A percentile compares a stretch with the other conserved stretches of the same genome.
phyloP scores from a whole-genome alignment of 495 filamentous ascomycete genomes.

The Penicillium cosmopolitanum region DNA sequence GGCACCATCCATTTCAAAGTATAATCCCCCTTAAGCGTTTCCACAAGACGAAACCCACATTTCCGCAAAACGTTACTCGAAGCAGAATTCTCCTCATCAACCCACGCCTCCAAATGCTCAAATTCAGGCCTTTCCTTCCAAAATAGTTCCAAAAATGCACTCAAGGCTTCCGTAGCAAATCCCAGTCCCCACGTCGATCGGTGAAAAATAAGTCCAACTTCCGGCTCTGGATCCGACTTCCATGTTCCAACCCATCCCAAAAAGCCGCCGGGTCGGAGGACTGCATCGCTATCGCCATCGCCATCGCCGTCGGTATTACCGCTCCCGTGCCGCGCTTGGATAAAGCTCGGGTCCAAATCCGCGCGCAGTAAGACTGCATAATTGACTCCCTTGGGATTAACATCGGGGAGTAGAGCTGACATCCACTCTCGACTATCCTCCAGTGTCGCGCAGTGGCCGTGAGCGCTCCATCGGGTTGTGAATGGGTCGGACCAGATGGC shows the following conservation, averaged over 20 bases:
- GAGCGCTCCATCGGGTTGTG: slow-evolving; percentile 27
- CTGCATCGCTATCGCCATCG: too few species aligned
- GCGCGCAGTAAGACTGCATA: slow-evolving; percentile 23
- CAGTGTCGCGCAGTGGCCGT: slow-evolving; percentile 21
- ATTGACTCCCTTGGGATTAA: slow-evolving; percentile 24
- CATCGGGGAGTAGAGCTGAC: slow-evolving; percentile 15
- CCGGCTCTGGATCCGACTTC: slow-evolving; percentile 19
- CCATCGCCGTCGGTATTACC: too few species aligned
- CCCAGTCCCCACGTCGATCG: slow-evolving; percentile 34
- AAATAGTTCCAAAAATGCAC: slow-evolving; percentile 28
- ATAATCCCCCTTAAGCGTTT: slow-evolving; percentile 23
- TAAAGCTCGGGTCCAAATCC: neutral
- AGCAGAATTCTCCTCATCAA: slow-evolving; percentile 24
- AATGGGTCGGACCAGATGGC: slow-evolving; percentile 27
- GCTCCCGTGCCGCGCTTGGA: too few species aligned
- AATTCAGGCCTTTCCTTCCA: slow-evolving; percentile 29
- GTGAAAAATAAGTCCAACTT: slow-evolving; percentile 37
- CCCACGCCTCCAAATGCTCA: slow-evolving; percentile 19
- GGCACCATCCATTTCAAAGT: slow-evolving; percentile 26
- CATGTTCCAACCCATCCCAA: slow-evolving; percentile 20
- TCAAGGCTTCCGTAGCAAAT: slow-evolving; percentile 36
- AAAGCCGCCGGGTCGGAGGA: slow-evolving; percentile 9
- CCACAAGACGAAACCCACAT: slow-evolving; percentile 25
- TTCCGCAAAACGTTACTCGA: slow-evolving; percentile 26
- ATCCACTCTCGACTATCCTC: slow-evolving; percentile 25